Percentiles rank a stretch among this genome's conserved stretches.
Conservation (phyloP, 331 rosid genomes). For the Malus hybrid region DNA sequence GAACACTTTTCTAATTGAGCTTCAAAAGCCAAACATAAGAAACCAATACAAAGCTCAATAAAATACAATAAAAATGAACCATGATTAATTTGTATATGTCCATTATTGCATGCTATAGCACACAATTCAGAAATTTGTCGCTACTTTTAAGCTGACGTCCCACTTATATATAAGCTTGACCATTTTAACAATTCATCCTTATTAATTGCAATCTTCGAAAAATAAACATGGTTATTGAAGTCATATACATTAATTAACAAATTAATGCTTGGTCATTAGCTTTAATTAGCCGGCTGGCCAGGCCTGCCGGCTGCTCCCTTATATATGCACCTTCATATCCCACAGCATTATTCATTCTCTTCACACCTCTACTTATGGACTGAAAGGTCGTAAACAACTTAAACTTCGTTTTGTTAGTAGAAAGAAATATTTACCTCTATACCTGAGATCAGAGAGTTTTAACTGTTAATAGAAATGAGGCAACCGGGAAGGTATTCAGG, state of each 20-base stretch:
- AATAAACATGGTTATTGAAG: neutral
- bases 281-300: neutral
- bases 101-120: neutral
- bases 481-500: slow-evolving; percentile 61
- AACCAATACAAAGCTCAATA: neutral
- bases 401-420: too few species aligned
- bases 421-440: neutral
- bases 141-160: neutral
- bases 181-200: neutral
- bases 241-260: neutral
- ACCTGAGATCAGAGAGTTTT: neutral
- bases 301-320: neutral
- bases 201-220: neutral
- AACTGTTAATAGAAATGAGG: slow-evolving; percentile 30
- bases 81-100: neutral
- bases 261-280: neutral
- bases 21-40: neutral
- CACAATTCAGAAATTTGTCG: neutral
- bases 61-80: neutral
- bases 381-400: neutral
- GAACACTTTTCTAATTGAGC: neutral
- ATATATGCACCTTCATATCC: too few species aligned
- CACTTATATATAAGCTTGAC: neutral
- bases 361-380: neutral
- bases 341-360: neutral